These are phyloP conservation scores for Coleophoma crateriformis DNA, from an alignment of 2,329 filamentous ascomycete species.

Conservation along the genomic window DNA sequence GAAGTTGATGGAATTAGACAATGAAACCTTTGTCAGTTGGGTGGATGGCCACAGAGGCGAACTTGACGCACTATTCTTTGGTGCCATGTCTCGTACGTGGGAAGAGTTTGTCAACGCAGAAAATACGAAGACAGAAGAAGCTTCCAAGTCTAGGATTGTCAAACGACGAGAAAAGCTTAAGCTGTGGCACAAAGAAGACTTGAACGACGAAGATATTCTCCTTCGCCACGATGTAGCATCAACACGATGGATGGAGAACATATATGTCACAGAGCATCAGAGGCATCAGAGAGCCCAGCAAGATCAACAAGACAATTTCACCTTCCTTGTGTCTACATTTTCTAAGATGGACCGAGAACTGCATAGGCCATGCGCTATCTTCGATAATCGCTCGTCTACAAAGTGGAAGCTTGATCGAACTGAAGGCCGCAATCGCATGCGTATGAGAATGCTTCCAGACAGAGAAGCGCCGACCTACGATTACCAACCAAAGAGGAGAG, in stretches of 20 bases:
- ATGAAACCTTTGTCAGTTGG: constrained; percentile 83
- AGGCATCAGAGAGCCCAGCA: constrained; percentile 87
- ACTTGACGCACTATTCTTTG: constrained; percentile 78
- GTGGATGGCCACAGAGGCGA: constrained; percentile 75
- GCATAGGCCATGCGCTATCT: constrained; percentile 73
- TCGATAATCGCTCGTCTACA: constrained; percentile 55
- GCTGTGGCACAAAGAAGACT: constrained; percentile 69
- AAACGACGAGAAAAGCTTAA: constrained; percentile 80
- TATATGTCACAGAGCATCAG: constrained; percentile 84
- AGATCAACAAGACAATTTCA: constrained; percentile 86
- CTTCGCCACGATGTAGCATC: constrained; percentile 83
- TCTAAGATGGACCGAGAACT: constrained; percentile 75
- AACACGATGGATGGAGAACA: constrained; percentile 90
- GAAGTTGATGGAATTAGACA: constrained; percentile 81
- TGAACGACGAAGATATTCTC: constrained; percentile 64
- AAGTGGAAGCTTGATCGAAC: constrained; percentile 96
- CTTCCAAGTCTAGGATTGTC: constrained; percentile 60
- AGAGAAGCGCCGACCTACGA: constrained; percentile 60
- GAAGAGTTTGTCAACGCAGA: constrained; percentile 80
- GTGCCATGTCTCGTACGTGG: constrained; percentile 76
- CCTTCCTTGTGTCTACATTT: constrained; percentile 71
- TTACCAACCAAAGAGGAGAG: constrained; percentile 79
- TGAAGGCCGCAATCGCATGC: constrained; percentile 92
- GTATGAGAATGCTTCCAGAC: constrained; percentile 80
- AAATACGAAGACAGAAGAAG: constrained; percentile 75